These are phyloP conservation scores for Elongisporangium senticosum DNA, from an alignment of 352 stramenopile genomes.

Conservation along the genomic window DNA sequence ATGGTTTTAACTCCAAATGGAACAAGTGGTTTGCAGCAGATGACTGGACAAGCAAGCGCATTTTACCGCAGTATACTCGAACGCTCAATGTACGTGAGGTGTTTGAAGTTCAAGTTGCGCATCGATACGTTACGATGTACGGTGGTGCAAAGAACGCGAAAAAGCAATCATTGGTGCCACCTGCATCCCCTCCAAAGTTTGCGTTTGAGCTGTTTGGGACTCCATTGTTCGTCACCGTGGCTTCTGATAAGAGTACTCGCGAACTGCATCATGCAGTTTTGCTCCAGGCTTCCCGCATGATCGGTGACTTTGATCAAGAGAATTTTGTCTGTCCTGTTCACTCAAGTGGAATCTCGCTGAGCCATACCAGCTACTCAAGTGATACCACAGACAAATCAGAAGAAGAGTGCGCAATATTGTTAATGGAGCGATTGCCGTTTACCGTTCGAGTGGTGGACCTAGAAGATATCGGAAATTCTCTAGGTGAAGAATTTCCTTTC, in stretches of 20 bases:
- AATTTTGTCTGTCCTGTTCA: slow-evolving; percentile 1
- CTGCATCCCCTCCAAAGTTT: slow-evolving; percentile 4
- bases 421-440: slow-evolving; percentile 33
- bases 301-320: slow-evolving; percentile 11
- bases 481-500: slow-evolving; percentile 32
- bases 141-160: slow-evolving; percentile 7
- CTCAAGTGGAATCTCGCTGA: not conserved
- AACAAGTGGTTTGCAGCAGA: slow-evolving; percentile 59
- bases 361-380: not conserved
- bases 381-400: not conserved
- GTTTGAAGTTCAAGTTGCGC: slow-evolving; percentile 76
- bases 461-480: slow-evolving; percentile 37
- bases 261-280: slow-evolving; percentile 68
- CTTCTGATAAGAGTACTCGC: slow-evolving; percentile 48
- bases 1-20: slow-evolving; percentile 64
- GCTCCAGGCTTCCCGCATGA: slow-evolving; percentile 60
- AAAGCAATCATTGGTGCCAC: slow-evolving; percentile 9
- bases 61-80: slow-evolving; percentile 35
- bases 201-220: slow-evolving; percentile 54
- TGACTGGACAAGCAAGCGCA: slow-evolving; percentile 52
- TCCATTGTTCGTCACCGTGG: slow-evolving; percentile 72
- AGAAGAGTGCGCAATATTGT: not conserved
- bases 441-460: slow-evolving; percentile 49
- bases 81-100: slow-evolving; percentile 46
- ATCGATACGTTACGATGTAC: slow-evolving; percentile 31